A percentile compares a stretch with the other conserved stretches of the same genome.
Conservation (phyloP, 2,329 filamentous ascomycete genomes). For the Alternaria solani region DNA sequence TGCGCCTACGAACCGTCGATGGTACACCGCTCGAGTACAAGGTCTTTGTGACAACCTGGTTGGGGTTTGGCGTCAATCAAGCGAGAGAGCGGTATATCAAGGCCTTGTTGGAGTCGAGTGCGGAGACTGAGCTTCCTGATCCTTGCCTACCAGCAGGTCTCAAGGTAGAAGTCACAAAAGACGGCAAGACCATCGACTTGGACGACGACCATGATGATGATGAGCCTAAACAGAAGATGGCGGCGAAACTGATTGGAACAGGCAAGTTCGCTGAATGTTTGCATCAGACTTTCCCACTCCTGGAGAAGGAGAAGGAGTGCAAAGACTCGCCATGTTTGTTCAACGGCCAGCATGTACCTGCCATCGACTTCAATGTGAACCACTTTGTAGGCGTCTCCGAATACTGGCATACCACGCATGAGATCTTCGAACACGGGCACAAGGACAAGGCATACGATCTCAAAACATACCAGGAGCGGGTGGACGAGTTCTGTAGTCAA, state of each 20-base stretch:
- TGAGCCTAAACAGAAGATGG: conserved; percentile 21
- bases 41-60: conserved; percentile 95
- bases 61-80: conserved; percentile 96
- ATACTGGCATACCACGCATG: conserved; percentile 98
- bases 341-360: conserved; percentile 89
- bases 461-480: conserved; percentile 83
- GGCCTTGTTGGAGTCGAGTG: conserved; percentile 72
- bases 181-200: conserved; percentile 67
- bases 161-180: conserved; percentile 74
- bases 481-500: conserved; percentile 83
- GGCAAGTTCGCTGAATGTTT: conserved; percentile 88
- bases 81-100: conserved; percentile 87
- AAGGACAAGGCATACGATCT: conserved; percentile 87
- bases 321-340: conserved; percentile 84
- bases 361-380: conserved; percentile 96
- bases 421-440: conserved; percentile 81
- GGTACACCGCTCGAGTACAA: conserved; percentile 80
- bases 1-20: conserved; percentile 84
- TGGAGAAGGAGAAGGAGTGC: conserved; percentile 90
- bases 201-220: conserved; percentile 52
- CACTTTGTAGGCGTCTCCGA: conserved; percentile 98
- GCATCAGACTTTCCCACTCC: conserved; percentile 78
- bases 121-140: conserved; percentile 77
- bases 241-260: conserved; percentile 75
- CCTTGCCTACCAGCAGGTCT: conserved; percentile 87